Evolutionary conservation across 495 filamentous ascomycete genomes (phyloP), one percentile per base, ranked within the genome.

Genomic region (Recurvomyces mirabilis): DNA sequence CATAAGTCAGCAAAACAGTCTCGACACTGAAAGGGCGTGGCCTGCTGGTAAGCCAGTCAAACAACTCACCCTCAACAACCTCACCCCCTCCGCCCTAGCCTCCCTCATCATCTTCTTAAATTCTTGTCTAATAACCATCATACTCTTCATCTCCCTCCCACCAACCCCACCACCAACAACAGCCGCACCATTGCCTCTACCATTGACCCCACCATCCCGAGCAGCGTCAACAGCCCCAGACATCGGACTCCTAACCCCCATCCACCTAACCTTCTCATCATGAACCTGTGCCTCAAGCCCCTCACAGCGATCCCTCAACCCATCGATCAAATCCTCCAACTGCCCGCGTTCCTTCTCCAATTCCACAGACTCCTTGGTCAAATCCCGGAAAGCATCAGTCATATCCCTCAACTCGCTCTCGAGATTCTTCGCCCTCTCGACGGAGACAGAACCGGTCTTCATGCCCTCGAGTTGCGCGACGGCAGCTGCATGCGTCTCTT

Each of bases 81-180:
- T 83, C 59, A 77, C 66, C 47, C 77, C 78, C 54, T 89, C 84
- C 13, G 72, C 69, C 36, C 81, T 76, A 44, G 79, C 82, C 52
- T 87, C 83, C 40, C 80, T 71, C 83, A 87, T 89, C 84, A 89
- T 87, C 68, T 85, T 87, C 69, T 83, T 84, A 59, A 89, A 89
- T 59, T 89, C 83, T 39, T 78, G 82, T 64, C 79, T 81, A 41
- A 89, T 60, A 14, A 86, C 77, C 66, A 73, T 75, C 1, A 77
- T 84, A 52, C 77, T 82, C 2, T 78, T 87, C 9, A 67, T 75
- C 53, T 78, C 76, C 32, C 36, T 31, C 19, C 17, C 39, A 20
- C 22, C 19, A 9, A 7, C 19, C 5, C 14, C 37, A 32, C 46
- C 54, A n/a, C n/a, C n/a, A n/a, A n/a, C n/a, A 25, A 35, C 38